Evolutionary conservation across 805 yeast species (phyloP), one percentile per base, ranked within the genome.

Genomic region (Candida silvicultrix): DNA sequence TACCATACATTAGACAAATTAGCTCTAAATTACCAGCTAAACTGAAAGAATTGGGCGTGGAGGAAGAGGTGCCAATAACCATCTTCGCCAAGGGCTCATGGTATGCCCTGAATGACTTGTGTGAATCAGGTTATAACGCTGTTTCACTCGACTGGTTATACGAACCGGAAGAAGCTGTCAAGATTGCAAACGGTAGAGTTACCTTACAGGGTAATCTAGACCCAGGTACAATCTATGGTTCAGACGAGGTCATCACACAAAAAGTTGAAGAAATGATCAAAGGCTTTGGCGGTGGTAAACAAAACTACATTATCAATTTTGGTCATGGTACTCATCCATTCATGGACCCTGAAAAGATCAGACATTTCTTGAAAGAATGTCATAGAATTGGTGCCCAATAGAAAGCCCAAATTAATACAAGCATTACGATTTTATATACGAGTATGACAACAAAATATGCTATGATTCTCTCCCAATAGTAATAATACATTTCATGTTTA

Each of bases 311-410:
- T 54, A 83, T 92, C 56, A 94, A 94, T 71, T 86, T 94, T 60
- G 99, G 99, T 41, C 99, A 94, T 58, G 99, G 99, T 16, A 94
- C 99, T 20, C 97, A 89, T 64, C 99, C 99, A 20, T 89, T 87
- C 68, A 89, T 94, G 96, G 85, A 88, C 52, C 96, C 98, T 11
- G 96, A 86, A 53, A 85, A 85, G 64, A 78, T 94, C 50, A 81
- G 79, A 49, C 87, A 80, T 67, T 94, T 94, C 69, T 71, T 94
- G 60, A 70, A 88, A 65, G 97, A 89, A 65, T 85, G 94, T 56
- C 96, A 89, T 64, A 77, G 90, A 58, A 64, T 85, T 45, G 96
- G 96, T 10, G 68, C 77, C 9, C 63, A 66, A 50, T 70, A n/a
- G n/a, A n/a, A n/a, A n/a, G n/a, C n/a, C n/a, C n/a, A n/a, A n/a